A percentile compares a stretch with the other conserved stretches of the same genome.
These are phyloP conservation scores for Agaricus sinodeliciosus DNA, from an alignment of 768 basidiomycete species.

Conservation along the genomic window DNA sequence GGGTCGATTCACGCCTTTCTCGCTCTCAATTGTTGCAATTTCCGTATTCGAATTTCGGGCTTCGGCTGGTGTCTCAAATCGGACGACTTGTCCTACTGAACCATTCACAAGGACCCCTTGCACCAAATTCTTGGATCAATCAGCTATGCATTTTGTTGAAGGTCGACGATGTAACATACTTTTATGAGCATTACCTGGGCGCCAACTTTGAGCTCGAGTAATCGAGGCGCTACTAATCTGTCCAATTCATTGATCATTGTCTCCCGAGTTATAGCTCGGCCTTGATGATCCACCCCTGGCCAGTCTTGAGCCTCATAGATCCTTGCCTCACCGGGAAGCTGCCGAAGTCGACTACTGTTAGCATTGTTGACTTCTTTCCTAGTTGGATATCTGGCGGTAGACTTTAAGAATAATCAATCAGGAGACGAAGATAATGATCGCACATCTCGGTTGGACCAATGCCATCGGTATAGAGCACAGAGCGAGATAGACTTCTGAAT, in stretches of 20 bases:
- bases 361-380: conserved; percentile 66
- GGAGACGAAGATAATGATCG: conserved; percentile 13
- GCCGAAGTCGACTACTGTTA: conserved; percentile 46
- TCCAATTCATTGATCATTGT: conserved; percentile 43
- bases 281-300: conserved; percentile 39
- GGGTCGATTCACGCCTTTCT: not conserved
- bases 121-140: conserved; percentile 48
- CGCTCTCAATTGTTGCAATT: conserved; percentile 23
- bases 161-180: conserved; percentile 23
- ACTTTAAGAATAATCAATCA: not conserved
- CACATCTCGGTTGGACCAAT: conserved; percentile 82
- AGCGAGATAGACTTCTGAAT: conserved; percentile 53
- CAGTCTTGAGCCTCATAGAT: conserved; percentile 40
- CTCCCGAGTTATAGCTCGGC: conserved; percentile 24
- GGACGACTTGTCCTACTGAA: conserved; percentile 50
- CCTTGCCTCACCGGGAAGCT: conserved; percentile 30
- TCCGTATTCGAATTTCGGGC: conserved; percentile 30
- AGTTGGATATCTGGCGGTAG: conserved; percentile 50
- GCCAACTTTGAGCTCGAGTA: conserved; percentile 50
- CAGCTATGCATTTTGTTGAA: not conserved
- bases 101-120: conserved; percentile 72
- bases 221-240: conserved; percentile 51
- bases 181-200: conserved; percentile 87
- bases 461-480: conserved; percentile 58
- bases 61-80: conserved; percentile 38